Conservation (phyloP, 768 basidiomycete genomes). For the Coprinellus micaceus region DNA sequence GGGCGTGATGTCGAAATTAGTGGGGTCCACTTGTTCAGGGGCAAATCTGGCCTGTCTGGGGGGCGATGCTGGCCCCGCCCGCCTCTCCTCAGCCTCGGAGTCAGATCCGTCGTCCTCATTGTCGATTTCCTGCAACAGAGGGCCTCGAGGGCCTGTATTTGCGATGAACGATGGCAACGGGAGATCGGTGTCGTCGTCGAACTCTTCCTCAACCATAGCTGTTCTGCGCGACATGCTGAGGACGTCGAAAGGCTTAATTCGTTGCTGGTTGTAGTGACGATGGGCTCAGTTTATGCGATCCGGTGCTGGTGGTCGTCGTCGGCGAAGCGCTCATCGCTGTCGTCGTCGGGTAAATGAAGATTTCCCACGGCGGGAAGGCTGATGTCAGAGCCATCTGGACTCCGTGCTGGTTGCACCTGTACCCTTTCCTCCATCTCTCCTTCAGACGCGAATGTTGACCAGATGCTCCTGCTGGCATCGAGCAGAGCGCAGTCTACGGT, state of each 20-base stretch:
- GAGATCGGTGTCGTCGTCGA: slow-evolving; percentile 93
- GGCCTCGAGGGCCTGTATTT: slow-evolving; percentile 64
- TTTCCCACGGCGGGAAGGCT: slow-evolving; percentile 10
- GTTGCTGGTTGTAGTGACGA: slow-evolving; percentile 9
- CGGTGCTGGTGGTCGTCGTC: slow-evolving; percentile 3
- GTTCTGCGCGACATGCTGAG: slow-evolving; percentile 62
- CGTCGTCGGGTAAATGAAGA: slow-evolving; percentile 1
- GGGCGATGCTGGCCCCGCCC: slow-evolving; percentile 56
- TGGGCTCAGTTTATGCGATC: slow-evolving; percentile 3
- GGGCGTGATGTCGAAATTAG: slow-evolving; percentile 65
- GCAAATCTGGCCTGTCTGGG: slow-evolving; percentile 29
- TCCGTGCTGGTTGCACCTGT: background rate
- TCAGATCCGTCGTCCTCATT: slow-evolving; percentile 42
- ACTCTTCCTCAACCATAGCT: slow-evolving; percentile 65
- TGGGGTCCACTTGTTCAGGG: slow-evolving; percentile 21
- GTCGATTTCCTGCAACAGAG: slow-evolving; percentile 77
- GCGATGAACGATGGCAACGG: slow-evolving; percentile 71
- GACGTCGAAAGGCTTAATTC: background rate
- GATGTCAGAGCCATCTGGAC: background rate
- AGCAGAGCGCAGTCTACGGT: background rate
- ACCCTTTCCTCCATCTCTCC: background rate
- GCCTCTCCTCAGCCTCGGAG: slow-evolving; percentile 20
- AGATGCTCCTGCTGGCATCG: slow-evolving; percentile 6
- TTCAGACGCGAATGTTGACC: slow-evolving; percentile 1
- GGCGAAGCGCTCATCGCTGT: background rate